Base-by-base conservation (phyloP, 2,329 filamentous ascomycete species). In the Cryphonectria carpinicola region DNA sequence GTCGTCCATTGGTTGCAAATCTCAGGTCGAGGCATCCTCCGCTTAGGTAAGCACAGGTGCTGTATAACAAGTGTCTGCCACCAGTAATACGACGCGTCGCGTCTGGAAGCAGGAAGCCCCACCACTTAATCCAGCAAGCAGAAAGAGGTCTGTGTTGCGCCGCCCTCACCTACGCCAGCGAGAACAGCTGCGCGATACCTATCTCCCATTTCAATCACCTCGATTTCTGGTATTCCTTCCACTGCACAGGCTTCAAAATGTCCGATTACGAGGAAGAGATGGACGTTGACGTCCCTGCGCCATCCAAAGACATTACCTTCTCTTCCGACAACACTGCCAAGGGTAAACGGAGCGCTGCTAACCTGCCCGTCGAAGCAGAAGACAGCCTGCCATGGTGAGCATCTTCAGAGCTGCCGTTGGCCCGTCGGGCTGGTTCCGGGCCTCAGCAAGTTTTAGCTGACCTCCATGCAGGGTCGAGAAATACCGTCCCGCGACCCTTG, bases 331-430 rank as follows among this genome's bases (percentile, higher is more conserved):
- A 89, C 75, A 89, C 86, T 22, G 85, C 87, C 74, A 97, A 98
- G 81, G 95, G 95, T 79, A 98, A 98, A 83, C 89, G 94, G 77
- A 95, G 92, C 76, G 93, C 93, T 64, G 95, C 95, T 54, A 97
- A 99, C 79, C 85, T 99, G 65, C 96, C 96, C 0, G 90, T 99
- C 7, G 94, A 97, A 81, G 94, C 95, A 65, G 93, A 97, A 81
- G 96, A 99, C 80, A 95, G 92, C 74, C 82, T 99, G 25, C 96
- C 96, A 82, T 99, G 96, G 95, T 97, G 79, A 73, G 61, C 13
- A 19, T 39, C 19, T 32, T 25, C 17, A n/a, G 61, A 7, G 13
- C 6, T 25, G n/a, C 14, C 25, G 39, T 25, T 62, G 22, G 83
- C 13, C 17, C 54, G 17, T n/a, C 39, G 3, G 17, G 10, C 39